Conservation (phyloP, 441 rosid species). For the Raphanus hybrid region DNA sequence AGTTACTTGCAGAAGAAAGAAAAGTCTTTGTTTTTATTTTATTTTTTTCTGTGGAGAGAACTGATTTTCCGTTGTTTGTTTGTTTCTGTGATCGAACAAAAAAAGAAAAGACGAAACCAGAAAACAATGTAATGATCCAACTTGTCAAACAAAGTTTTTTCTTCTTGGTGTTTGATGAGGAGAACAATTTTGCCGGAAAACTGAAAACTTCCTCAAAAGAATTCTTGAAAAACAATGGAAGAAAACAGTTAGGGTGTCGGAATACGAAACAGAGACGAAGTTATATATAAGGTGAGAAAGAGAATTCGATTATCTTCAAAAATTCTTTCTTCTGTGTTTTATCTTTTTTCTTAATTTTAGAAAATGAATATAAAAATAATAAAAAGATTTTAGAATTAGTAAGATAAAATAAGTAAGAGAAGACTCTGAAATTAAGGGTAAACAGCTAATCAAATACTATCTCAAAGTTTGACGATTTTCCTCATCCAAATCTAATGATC, state of each 20-base stretch:
- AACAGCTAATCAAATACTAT: constrained; percentile 39
- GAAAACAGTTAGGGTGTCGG: neutral
- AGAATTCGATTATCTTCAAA: constrained; percentile 23
- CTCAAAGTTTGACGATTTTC: constrained; percentile 42
- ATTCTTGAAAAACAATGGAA: neutral
- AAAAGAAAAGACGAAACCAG: neutral
- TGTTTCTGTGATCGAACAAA: constrained; percentile 22
- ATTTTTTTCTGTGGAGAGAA: constrained; percentile 29
- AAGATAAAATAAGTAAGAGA: neutral
- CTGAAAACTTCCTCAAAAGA: constrained; percentile 8
- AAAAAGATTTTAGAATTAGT: neutral
- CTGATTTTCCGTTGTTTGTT: constrained; percentile 35
- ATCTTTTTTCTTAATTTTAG: neutral
- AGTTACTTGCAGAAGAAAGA: constrained; percentile 43
- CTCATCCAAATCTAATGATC: constrained; percentile 32
- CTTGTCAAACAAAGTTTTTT: neutral
- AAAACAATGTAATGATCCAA: neutral
- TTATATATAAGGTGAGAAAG: constrained; percentile 2
- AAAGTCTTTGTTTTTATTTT: constrained; percentile 14
- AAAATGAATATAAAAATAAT: constrained; percentile 10
- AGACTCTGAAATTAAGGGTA: constrained; percentile 23
- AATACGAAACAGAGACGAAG: constrained; percentile 8
- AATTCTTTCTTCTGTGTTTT: constrained; percentile 33
- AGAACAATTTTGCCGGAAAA: constrained; percentile 20
- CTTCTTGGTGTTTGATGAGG: neutral